A percentile compares a stretch with the other conserved stretches of the same genome.
These are phyloP conservation scores for Populus nigra DNA, from an alignment of 345 rosid species.

Conservation along the genomic window DNA sequence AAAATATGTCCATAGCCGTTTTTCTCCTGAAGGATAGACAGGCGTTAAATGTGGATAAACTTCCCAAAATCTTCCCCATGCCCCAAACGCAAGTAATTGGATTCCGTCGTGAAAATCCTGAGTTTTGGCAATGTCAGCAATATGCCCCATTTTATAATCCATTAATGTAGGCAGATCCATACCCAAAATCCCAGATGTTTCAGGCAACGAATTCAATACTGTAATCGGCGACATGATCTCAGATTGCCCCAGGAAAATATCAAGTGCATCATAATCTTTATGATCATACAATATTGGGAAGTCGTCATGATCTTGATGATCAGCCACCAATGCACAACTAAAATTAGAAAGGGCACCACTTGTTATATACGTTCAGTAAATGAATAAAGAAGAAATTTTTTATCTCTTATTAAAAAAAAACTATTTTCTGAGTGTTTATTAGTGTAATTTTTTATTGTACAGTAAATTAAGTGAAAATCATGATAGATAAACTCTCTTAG, in stretches of 20 bases:
- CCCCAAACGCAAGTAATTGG: constrained; percentile 28
- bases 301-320: neutral
- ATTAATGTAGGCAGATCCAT: constrained; percentile 30
- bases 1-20: constrained; percentile 30
- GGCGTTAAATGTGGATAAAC: constrained; percentile 45
- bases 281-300: constrained; percentile 13
- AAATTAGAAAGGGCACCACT: neutral
- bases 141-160: constrained; percentile 21
- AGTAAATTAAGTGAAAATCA: too few species aligned
- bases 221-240: constrained; percentile 20
- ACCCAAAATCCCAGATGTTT: constrained; percentile 35
- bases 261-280: neutral
- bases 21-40: constrained; percentile 28
- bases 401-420: too few species aligned
- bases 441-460: too few species aligned
- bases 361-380: neutral
- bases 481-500: too few species aligned
- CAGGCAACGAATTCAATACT: constrained; percentile 16
- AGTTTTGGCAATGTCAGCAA: constrained; percentile 17
- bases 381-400: too few species aligned
- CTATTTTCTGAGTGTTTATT: too few species aligned
- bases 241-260: constrained; percentile 22
- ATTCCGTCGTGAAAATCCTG: constrained; percentile 28
- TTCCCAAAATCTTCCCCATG: constrained; percentile 46
- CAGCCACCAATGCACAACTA: constrained; percentile 13